Evolutionary conservation across 2,329 filamentous ascomycete species (phyloP), one percentile per base, ranked within the genome.

Genomic region (Cladophialophora yegresii): DNA sequence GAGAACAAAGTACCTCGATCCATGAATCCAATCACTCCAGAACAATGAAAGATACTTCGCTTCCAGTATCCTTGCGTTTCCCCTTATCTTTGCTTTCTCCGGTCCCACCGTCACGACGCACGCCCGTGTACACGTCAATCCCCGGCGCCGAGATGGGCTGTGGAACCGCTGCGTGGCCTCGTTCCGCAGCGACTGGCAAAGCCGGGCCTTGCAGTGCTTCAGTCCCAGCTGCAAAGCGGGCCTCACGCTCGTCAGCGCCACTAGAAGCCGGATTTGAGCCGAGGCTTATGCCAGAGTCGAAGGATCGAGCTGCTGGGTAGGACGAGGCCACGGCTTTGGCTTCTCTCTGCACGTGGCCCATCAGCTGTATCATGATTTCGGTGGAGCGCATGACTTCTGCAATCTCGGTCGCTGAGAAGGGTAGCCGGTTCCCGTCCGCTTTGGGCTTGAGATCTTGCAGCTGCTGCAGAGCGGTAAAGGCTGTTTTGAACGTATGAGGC

Each of bases 301-400:
- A 54, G 13, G 51, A 54, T 4, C 12, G 16, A 2, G 23, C 16
- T 6, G 23, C 28, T 28, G 47, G 26, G 26, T 50, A 28, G 2
- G 51, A 23, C 28, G n/a, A 3, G 10, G 51, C 53, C 7, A 54
- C 57, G 9, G 62, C 30, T 20, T 45, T 45, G 3, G 62, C 62
- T 33, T 64, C 62, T 26, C 51, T 50, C 53, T 64, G 57, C n/a
- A 64, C 58, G 45, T 40, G 59, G n/a, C 53, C 33, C 51, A 64
- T 57, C 16, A 64, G 10, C 9, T 61, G 58, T 20, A 64, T 54
- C 20, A 61, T 56, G 47, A 64, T 49, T 43, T 64, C 58, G 4
- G 58, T 58, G 4, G 51, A 53, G 32, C 62, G 62, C 62, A 61
- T 58, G 43, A 64, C 45, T 1, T 58, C 62, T 4, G 62, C 57